Evolutionary conservation across 768 basidiomycete genomes (phyloP).

Genomic region (Tylopilus cervinicoccineus): DNA sequence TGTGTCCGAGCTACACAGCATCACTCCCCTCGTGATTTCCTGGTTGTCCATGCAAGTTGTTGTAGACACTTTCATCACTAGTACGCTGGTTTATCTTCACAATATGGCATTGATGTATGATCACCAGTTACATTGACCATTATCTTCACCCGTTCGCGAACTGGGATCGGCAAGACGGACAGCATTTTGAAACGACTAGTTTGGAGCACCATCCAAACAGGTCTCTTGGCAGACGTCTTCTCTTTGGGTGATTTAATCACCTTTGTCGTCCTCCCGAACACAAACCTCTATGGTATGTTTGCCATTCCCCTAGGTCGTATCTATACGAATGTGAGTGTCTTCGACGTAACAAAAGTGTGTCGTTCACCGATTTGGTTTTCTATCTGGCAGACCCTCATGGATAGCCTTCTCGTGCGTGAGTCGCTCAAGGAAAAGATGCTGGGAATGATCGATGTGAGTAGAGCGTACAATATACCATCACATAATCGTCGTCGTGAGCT

Average conservation of each 20-base stretch:
- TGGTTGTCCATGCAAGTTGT: slow-evolving; percentile 45
- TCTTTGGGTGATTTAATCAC: no score
- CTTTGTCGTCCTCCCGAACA: no score
- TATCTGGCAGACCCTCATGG: slow-evolving; percentile 15
- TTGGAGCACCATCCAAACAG: neutral
- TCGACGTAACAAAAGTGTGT: no score
- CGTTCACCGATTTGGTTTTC: no score
- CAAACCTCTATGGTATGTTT: no score
- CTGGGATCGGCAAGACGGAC: neutral
- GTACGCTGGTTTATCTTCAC: neutral
- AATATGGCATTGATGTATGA: no score
- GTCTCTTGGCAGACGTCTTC: neutral
- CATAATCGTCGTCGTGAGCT: no score
- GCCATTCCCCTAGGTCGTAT: no score
- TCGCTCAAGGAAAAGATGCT: neutral
- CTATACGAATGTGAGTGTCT: no score
- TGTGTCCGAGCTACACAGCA: slow-evolving; percentile 36
- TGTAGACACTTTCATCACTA: slow-evolving; percentile 35
- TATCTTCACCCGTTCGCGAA: neutral
- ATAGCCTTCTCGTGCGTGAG: slow-evolving; percentile 9
- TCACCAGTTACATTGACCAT: neutral
- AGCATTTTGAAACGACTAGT: neutral
- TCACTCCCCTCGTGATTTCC: slow-evolving; percentile 42
- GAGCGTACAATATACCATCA: no score
- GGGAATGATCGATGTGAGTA: neutral